phyloP scores from a whole-genome alignment of 495 filamentous ascomycete genomes.

The Parachaetomium inaequale region DNA sequence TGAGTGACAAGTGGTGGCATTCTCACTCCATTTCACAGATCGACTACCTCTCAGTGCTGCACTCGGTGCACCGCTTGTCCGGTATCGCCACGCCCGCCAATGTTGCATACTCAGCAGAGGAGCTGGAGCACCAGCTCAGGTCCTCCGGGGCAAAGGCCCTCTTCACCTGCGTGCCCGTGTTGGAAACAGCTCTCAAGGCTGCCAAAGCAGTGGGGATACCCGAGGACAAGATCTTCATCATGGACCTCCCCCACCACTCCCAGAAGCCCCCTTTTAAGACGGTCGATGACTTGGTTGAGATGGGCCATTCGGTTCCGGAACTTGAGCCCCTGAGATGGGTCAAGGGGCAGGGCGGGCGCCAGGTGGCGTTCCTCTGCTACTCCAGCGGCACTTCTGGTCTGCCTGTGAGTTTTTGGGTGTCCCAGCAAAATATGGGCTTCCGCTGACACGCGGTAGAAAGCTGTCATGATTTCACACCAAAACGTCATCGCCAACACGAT shows the following conservation, averaged over 20 bases:
- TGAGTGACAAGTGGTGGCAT: not conserved
- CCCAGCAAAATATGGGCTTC: not conserved
- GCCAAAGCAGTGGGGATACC: constrained; percentile 65
- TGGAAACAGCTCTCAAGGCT: constrained; percentile 66
- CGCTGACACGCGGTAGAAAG: constrained; percentile 62
- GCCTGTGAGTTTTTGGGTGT: constrained; percentile 52
- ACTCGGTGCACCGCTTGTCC: constrained; percentile 71
- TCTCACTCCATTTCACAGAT: constrained; percentile 51
- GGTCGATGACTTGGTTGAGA: constrained; percentile 62
- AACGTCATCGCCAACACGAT: constrained; percentile 86
- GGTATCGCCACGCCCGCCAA: constrained; percentile 79
- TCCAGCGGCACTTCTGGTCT: constrained; percentile 85
- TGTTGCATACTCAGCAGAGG: constrained; percentile 70
- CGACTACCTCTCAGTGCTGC: constrained; percentile 71
- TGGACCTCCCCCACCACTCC: constrained; percentile 61
- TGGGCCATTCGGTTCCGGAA: constrained; percentile 58
- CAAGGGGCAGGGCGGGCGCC: constrained; percentile 69
- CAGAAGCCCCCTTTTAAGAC: constrained; percentile 60
- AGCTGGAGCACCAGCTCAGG: constrained; percentile 75
- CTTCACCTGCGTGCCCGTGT: constrained; percentile 74
- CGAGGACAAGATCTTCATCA: constrained; percentile 67
- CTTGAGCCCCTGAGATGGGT: constrained; percentile 66
- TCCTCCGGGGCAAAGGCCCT: constrained; percentile 71
- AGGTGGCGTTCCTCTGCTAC: constrained; percentile 83
- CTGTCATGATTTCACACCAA: constrained; percentile 84